A percentile compares a stretch with the other conserved stretches of the same genome.
These are phyloP conservation scores for Pestalotiopsis fici DNA, from an alignment of 2,329 filamentous ascomycete species.

Conservation along the genomic window DNA sequence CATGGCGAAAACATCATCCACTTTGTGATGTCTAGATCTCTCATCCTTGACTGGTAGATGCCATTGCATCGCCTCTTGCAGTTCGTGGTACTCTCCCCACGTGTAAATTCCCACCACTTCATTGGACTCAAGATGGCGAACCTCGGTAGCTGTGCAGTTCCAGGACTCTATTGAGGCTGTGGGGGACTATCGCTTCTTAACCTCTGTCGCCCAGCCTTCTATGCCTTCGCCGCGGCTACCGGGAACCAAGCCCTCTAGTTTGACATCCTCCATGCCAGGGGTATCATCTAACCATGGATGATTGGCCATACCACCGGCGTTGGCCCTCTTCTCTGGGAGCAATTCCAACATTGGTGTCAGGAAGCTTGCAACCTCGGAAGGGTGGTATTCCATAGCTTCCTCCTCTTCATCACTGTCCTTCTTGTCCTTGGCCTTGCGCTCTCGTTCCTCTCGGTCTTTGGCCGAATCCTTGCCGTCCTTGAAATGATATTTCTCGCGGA, in stretches of 20 bases:
- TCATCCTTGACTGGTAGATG: too few relatives aligned
- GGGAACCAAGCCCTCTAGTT: slow-evolving; percentile 71
- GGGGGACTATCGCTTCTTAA: slow-evolving; percentile 60
- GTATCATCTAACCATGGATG: slow-evolving; percentile 83
- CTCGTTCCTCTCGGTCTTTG: slow-evolving; percentile 31
- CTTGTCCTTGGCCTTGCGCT: slow-evolving; percentile 40
- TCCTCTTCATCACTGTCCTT: slow-evolving; percentile 32
- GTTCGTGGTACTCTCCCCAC: too few relatives aligned
- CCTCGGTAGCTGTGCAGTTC: not conserved
- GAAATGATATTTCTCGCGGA: slow-evolving; percentile 97
- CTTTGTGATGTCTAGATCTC: too few relatives aligned
- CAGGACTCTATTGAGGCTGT: not conserved
- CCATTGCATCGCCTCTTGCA: too few relatives aligned
- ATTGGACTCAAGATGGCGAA: not conserved
- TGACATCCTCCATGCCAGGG: slow-evolving; percentile 81
- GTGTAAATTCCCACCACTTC: too few relatives aligned
- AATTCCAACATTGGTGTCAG: slow-evolving; percentile 89
- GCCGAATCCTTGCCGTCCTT: slow-evolving; percentile 72
- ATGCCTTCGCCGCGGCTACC: slow-evolving; percentile 89
- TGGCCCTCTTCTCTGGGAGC: slow-evolving; percentile 83
- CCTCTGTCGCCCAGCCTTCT: slow-evolving; percentile 87
- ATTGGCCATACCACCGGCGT: slow-evolving; percentile 92
- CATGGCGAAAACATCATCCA: too few relatives aligned
- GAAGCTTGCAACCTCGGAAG: slow-evolving; percentile 69
- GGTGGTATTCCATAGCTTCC: slow-evolving; percentile 29